Base-by-base conservation (phyloP, 441 rosid genomes). In the Euphorbia schlechtendalii region DNA sequence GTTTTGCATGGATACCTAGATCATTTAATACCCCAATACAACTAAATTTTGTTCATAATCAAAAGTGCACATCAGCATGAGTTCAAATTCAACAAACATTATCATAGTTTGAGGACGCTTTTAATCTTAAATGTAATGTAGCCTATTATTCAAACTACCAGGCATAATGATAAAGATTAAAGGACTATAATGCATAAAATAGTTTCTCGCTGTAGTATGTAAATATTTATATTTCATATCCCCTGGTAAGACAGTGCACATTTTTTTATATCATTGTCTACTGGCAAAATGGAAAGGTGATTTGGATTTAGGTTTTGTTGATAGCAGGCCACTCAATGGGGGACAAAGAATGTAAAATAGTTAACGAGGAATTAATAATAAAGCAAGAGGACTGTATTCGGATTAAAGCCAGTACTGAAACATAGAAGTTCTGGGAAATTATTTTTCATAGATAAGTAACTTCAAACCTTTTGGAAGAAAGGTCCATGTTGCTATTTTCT, bases 401-500 rank as follows among this genome's bases (percentile, higher is more conserved):
- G 56, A 68, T 25, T 60, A n/a, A 9, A 52, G 27, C 10, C 8
- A 27, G 60, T 38, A 27, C 20, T 25, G 45, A 60, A 51, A 17
- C 3, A 34, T 21, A 61, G 24, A 10, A 18, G 55, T 21, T 1
- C 25, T 59, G 30, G 21, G 36, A 9, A 36, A 55, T 24, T n/a
- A 56, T 22, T 15, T 20, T 40, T 30, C 12, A 28, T n/a, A 49
- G 48, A 45, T 13, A 53, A 24, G 21, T 28, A 38, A 18, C 55
- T 8, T 66, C 60, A 40, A 61, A 89, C 95, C 98, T 88, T 85
- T 92, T 63, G 96, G 98, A 63, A 92, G 98, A 72, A 92, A 92
- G 48, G 98, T 84, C 98, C 98, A 92, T 59, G 96, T 79, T 45
- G 96, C 77, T 74, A 92, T 86, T 80, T 92, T 92, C 58, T 88